These are phyloP conservation scores for Aspergillus alliaceus DNA, from an alignment of 2,329 filamentous ascomycete genomes.

Conservation along the genomic window DNA sequence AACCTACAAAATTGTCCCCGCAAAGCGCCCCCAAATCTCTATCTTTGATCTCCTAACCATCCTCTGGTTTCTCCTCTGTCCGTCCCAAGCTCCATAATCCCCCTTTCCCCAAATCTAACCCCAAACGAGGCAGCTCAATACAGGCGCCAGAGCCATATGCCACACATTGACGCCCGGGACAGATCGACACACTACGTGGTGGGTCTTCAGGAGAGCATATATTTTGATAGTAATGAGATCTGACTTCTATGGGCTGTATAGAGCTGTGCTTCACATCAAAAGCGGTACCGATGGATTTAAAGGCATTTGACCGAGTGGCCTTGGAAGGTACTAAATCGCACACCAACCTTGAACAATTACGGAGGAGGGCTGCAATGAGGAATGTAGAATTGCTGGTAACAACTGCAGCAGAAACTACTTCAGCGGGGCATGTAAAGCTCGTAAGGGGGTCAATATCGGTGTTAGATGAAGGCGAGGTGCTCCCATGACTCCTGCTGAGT, in stretches of 20 bases:
- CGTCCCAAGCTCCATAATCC: background rate
- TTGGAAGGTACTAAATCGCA: slow-evolving; percentile 48
- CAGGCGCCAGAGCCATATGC: slow-evolving; percentile 65
- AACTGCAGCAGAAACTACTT: slow-evolving; percentile 62
- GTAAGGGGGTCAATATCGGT: slow-evolving; percentile 48
- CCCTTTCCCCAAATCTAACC: background rate
- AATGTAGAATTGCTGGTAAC: slow-evolving; percentile 58
- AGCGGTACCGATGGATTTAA: background rate
- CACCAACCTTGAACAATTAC: slow-evolving; percentile 61
- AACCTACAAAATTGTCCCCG: background rate
- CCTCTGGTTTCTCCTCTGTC: slow-evolving; percentile 13
- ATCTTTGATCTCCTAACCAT: background rate
- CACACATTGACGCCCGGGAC: slow-evolving; percentile 63
- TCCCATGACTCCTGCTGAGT: slow-evolving; percentile 16
- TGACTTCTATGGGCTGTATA: slow-evolving; percentile 28
- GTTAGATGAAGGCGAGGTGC: slow-evolving; percentile 19
- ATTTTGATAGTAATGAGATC: slow-evolving; percentile 48
- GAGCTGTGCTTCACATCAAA: background rate
- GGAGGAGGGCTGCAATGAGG: slow-evolving; percentile 59
- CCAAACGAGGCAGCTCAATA: slow-evolving; percentile 53
- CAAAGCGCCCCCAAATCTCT: slow-evolving; percentile 6
- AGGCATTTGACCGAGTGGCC: too few relatives aligned
- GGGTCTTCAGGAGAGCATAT: slow-evolving; percentile 63
- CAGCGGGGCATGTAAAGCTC: slow-evolving; percentile 56
- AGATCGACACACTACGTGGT: slow-evolving; percentile 65